These are phyloP conservation scores for Trametes cingulata DNA, from an alignment of 768 basidiomycete species.

Conservation along the genomic window DNA sequence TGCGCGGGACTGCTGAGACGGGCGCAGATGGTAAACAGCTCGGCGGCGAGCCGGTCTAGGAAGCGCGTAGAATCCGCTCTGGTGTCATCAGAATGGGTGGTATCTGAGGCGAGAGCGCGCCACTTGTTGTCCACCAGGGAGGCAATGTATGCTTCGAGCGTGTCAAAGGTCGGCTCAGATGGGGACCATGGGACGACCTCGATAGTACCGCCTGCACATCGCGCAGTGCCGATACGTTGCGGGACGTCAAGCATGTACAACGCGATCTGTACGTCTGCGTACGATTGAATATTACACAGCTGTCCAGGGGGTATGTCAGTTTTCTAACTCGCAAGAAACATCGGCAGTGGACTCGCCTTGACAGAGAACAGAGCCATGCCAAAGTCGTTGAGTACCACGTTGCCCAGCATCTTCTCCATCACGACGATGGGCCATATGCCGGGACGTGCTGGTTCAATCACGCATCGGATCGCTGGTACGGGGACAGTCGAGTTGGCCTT, in stretches of 20 bases:
- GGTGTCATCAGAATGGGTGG: not conserved
- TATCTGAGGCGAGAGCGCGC: not conserved
- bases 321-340: too few relatives aligned
- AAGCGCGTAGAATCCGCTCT: not conserved
- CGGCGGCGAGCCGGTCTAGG: not conserved
- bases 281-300: slow-evolving; percentile 3
- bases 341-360: not conserved
- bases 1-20: not conserved
- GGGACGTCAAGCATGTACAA: slow-evolving; percentile 4
- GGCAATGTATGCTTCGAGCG: not conserved
- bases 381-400: not conserved
- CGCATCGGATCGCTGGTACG: not conserved
- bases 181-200: not conserved
- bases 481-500: not conserved
- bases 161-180: not conserved
- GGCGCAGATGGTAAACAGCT: not conserved
- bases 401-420: not conserved
- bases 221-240: not conserved
- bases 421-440: not conserved
- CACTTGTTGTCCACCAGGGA: not conserved
- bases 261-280: slow-evolving; percentile 4
- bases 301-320: not conserved
- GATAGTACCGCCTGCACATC: not conserved
- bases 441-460: not conserved
- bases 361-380: not conserved